Evolutionary conservation across 257 asterid species (phyloP).

Genomic region (Marsdenia floribunda): DNA sequence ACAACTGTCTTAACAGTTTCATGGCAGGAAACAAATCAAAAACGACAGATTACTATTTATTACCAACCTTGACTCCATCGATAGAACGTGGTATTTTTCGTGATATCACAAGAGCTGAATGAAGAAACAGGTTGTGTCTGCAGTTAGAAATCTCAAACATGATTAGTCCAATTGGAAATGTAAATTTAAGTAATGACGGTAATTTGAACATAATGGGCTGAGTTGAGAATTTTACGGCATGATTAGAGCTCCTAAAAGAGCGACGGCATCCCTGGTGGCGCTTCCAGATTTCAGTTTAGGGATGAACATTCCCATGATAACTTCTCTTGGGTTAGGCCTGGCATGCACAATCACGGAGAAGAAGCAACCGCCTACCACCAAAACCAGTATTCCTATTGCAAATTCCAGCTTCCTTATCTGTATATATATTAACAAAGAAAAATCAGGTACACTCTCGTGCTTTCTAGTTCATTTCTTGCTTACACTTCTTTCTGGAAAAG

Average conservation of each 20-base stretch:
- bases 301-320: slow-evolving; percentile 62
- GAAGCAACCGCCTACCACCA: slow-evolving; percentile 71
- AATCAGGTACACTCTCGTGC: neutral
- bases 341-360: slow-evolving; percentile 69
- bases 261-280: slow-evolving; percentile 74
- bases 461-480: neutral
- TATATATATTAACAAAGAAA: neutral
- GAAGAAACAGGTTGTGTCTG: slow-evolving; percentile 96
- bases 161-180: neutral
- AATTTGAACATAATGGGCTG: neutral
- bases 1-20: neutral
- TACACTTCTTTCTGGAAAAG: neutral
- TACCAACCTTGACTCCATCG: slow-evolving; percentile 55
- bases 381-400: slow-evolving; percentile 57
- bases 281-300: slow-evolving; percentile 72
- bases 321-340: slow-evolving; percentile 54
- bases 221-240: slow-evolving; percentile 62
- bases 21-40: neutral
- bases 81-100: slow-evolving; percentile 76
- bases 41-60: neutral
- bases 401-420: slow-evolving; percentile 89
- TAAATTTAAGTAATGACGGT: neutral
- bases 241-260: slow-evolving; percentile 91
- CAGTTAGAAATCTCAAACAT: slow-evolving; percentile 8
- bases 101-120: slow-evolving; percentile 88